A percentile compares a stretch with the other conserved stretches of the same genome.
Conservation (phyloP, 106 monocot species). For the Amphibolis antarctica region DNA sequence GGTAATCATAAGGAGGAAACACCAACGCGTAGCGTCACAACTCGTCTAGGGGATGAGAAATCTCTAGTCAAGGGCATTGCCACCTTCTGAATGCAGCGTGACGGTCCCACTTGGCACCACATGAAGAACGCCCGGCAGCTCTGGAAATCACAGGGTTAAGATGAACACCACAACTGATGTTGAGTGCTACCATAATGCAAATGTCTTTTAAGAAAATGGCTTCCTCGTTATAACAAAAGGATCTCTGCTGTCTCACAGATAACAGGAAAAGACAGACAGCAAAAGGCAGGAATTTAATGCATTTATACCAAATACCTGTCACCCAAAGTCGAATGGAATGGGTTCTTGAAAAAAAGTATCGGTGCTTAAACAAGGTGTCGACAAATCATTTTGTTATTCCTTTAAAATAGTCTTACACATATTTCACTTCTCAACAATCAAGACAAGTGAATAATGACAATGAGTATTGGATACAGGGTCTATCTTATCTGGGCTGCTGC, state of each 20-base stretch:
- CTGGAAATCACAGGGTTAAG: constrained; percentile 19
- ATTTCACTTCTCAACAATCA: no score
- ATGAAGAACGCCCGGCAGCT: constrained; percentile 52
- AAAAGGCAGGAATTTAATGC: no score
- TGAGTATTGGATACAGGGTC: no score
- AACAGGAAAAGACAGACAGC: no score
- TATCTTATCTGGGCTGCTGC: no score
- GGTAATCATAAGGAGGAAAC: no score
- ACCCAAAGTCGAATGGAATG: background rate
- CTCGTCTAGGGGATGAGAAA: background rate
- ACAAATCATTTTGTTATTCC: no score
- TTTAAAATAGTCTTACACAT: no score
- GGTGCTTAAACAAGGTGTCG: no score
- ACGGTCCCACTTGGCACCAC: constrained; percentile 25
- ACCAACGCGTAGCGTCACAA: no score
- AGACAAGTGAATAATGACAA: no score
- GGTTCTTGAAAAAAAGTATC: background rate
- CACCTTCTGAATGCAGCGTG: constrained; percentile 19
- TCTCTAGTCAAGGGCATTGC: background rate
- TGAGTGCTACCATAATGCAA: background rate
- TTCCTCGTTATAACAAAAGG: background rate
- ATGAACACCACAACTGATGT: background rate
- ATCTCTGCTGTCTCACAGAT: no score
- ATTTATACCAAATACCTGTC: background rate
- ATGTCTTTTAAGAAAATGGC: background rate